phyloP scores from a whole-genome alignment of 768 basidiomycete genomes.

The Dendrothele bispora region DNA sequence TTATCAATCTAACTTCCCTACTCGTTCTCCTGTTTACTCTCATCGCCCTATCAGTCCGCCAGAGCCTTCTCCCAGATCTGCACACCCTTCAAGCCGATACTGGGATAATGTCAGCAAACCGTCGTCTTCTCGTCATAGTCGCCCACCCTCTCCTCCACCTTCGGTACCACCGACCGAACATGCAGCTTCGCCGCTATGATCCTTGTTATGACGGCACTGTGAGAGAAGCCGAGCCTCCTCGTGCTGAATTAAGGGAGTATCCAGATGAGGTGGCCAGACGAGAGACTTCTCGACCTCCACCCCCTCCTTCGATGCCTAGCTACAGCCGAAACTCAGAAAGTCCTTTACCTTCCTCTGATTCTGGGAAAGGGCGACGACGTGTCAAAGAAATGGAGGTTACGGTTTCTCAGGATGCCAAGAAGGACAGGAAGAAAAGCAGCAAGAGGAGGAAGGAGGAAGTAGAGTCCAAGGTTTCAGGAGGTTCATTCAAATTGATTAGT shows the following conservation, averaged over 20 bases:
- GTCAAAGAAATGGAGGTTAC: slow-evolving; percentile 13
- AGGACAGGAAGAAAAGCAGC: slow-evolving; percentile 59
- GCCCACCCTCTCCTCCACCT: slow-evolving; percentile 33
- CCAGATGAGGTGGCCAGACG: not conserved
- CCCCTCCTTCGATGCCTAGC: slow-evolving; percentile 17
- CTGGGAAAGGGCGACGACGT: slow-evolving; percentile 5
- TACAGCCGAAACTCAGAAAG: slow-evolving; percentile 58
- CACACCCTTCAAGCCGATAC: slow-evolving; percentile 47
- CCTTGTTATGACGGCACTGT: slow-evolving; percentile 56
- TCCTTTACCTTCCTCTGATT: slow-evolving; percentile 41
- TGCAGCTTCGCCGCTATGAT: slow-evolving; percentile 59
- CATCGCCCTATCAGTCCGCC: slow-evolving; percentile 50
- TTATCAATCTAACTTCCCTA: slow-evolving; percentile 35
- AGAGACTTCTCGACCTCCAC: slow-evolving; percentile 26
- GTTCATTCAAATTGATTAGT: slow-evolving; percentile 24
- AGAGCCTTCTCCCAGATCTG: slow-evolving; percentile 60
- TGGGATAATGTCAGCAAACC: slow-evolving; percentile 60
- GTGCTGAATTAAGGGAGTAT: slow-evolving; percentile 16
- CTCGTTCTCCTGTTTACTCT: slow-evolving; percentile 39
- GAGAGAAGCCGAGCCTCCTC: slow-evolving; percentile 44
- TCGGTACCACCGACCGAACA: slow-evolving; percentile 38
- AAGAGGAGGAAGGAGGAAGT: slow-evolving; percentile 49
- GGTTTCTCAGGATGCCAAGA: slow-evolving; percentile 37
- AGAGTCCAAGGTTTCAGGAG: slow-evolving; percentile 33
- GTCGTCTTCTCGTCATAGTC: slow-evolving; percentile 29